Percentiles rank a stretch among this genome's conserved stretches.
Evolutionary conservation across 2,329 filamentous ascomycete genomes (phyloP).

Genomic region (Aspergillus arachidicola): DNA sequence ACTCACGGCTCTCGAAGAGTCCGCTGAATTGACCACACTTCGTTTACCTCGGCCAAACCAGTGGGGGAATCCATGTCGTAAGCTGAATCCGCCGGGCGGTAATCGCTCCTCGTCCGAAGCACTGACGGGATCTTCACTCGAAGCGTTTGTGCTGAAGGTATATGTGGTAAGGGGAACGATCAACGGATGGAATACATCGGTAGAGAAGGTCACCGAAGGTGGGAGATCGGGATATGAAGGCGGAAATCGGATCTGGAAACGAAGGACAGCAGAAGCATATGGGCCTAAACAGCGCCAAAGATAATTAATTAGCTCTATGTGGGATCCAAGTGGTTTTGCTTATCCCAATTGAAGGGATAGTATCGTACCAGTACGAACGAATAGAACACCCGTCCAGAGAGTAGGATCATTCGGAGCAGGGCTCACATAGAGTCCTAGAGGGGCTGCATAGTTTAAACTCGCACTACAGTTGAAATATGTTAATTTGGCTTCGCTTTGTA

Average conservation of each 20-base stretch:
- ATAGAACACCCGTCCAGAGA: conserved; percentile 88
- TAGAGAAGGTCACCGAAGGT: conserved; percentile 83
- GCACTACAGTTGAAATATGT: conserved; percentile 57
- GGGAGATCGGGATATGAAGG: conserved; percentile 76
- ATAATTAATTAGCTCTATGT: conserved; percentile 6
- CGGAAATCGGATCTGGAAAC: conserved; percentile 88
- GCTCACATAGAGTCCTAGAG: conserved; percentile 83
- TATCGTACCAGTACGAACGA: conserved; percentile 76
- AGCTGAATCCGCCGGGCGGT: conserved; percentile 85
- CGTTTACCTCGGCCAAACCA: conserved; percentile 74
- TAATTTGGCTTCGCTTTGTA: not conserved
- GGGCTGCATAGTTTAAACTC: conserved; percentile 78
- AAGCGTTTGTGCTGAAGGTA: conserved; percentile 80
- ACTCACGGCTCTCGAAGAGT: conserved; percentile 47
- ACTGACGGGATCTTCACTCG: conserved; percentile 75
- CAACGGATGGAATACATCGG: conserved; percentile 92
- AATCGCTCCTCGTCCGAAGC: conserved; percentile 81
- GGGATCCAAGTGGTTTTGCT: not conserved
- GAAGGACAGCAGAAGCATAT: conserved; percentile 82
- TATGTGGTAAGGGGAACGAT: conserved; percentile 93
- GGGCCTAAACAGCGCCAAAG: conserved; percentile 62
- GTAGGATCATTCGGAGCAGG: conserved; percentile 79
- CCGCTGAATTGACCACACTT: conserved; percentile 38
- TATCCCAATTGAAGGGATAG: not conserved
- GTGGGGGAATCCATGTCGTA: conserved; percentile 84